Conservation (phyloP, 2,329 filamentous ascomycete species). For the Pseudogymnoascus sp. region DNA sequence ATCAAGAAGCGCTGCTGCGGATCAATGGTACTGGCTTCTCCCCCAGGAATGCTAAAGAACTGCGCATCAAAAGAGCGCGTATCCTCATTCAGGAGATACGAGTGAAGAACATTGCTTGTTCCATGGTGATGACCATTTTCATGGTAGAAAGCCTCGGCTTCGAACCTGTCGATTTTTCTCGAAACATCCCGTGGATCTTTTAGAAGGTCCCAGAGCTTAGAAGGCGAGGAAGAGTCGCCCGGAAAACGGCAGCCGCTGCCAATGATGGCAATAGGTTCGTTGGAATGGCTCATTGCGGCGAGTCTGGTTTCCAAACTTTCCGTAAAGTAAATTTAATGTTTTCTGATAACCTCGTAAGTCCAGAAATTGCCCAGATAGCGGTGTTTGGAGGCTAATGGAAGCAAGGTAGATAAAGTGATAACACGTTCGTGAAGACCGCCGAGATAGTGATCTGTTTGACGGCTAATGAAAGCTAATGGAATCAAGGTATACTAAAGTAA, state of each 20-base stretch:
- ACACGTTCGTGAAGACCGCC: background rate
- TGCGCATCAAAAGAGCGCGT: conserved; percentile 17
- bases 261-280: conserved; percentile 13
- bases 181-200: conserved; percentile 9
- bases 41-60: conserved; percentile 25
- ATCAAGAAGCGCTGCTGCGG: conserved; percentile 25
- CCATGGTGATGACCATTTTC: conserved; percentile 10
- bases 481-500: background rate
- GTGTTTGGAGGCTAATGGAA: too few species aligned
- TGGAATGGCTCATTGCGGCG: background rate
- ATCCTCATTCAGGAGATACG: conserved; percentile 11
- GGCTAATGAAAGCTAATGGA: background rate
- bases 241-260: conserved; percentile 14
- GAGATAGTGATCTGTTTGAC: background rate
- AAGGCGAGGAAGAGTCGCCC: conserved; percentile 9
- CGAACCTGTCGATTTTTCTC: conserved; percentile 9
- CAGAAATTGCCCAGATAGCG: background rate
- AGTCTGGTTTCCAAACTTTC: background rate
- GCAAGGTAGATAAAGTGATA: too few species aligned
- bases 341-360: background rate
- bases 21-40: conserved; percentile 24
- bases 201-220: conserved; percentile 11
- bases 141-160: conserved; percentile 10
- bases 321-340: background rate
- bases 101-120: conserved; percentile 9